These are phyloP conservation scores for Cyberlindnera japonica DNA, from an alignment of 805 yeast genomes.

Conservation along the genomic window DNA sequence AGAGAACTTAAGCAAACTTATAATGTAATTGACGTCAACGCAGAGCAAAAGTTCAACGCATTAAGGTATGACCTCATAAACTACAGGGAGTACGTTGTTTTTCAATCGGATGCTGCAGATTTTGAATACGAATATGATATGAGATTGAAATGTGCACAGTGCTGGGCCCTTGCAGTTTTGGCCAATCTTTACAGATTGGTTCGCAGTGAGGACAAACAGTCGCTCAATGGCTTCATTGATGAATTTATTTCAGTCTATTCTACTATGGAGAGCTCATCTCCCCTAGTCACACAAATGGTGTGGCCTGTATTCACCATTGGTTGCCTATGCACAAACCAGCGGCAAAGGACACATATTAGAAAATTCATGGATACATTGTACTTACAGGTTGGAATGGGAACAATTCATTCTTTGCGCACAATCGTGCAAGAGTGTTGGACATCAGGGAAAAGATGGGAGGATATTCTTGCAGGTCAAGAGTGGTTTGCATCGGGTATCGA, in stretches of 20 bases:
- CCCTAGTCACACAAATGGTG: constrained; percentile 57
- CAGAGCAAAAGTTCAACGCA: constrained; percentile 28
- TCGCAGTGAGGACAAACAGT: constrained; percentile 29
- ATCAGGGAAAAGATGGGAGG: constrained; percentile 40
- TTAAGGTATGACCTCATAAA: constrained; percentile 36
- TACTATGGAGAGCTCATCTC: constrained; percentile 42
- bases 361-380: constrained; percentile 40
- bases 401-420: constrained; percentile 40
- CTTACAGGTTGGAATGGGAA: constrained; percentile 51
- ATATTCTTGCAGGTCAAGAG: constrained; percentile 37
- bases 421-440: constrained; percentile 46
- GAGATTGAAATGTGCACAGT: constrained; percentile 49
- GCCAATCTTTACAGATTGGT: constrained; percentile 32
- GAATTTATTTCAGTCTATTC: constrained; percentile 49
- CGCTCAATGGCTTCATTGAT: constrained; percentile 32
- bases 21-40: constrained; percentile 11
- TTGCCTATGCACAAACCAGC: constrained; percentile 36
- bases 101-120: constrained; percentile 15
- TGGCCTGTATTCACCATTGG: constrained; percentile 57
- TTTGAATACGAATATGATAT: constrained; percentile 38
- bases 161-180: constrained; percentile 46
- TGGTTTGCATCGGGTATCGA: constrained; percentile 52
- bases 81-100: constrained; percentile 46
- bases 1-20: constrained; percentile 24
- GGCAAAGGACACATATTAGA: constrained; percentile 31